Base-by-base conservation (phyloP, 2,329 filamentous ascomycete species). In the Sclerotinia sclerotiorum region DNA sequence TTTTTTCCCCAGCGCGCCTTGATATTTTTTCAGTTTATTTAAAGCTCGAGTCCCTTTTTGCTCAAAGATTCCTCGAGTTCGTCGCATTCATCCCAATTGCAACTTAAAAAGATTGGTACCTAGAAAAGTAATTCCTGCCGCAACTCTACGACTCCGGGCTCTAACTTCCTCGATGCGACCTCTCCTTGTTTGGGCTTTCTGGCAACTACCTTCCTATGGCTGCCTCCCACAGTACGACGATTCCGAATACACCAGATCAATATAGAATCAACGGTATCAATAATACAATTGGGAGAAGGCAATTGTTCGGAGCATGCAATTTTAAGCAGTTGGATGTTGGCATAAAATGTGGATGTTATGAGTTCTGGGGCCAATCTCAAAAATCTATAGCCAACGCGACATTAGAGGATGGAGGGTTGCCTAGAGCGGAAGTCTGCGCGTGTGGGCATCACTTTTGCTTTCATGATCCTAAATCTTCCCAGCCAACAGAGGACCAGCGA, bases 381-480 rank as follows among this genome's bases (percentile, higher is more conserved):
- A 68, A 48, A 19, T 27, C 24, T 6, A 46, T 46, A n/a, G 15
- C n/a, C 56, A 42, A 24, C 11, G 54, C 54, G 58, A 54, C 48
- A 63, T 32, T 61, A 39, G 68, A 39, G 54, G 63, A 46, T 54
- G 66, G 57, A 24, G 51, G 57, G 48, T 65, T 58, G 58, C 64
- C 52, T 42, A 57, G 68, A 67, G 70, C 72, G 24, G 76, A 70
- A 27, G 72, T 74, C 32, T 87, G 84, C 76, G 81, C 83, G 67
- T 87, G 84, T 72, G 82, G 82, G 52, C 84, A 87, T 75, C 84
- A 87, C 79, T 84, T 84, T 8, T 86, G 84, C 76, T 86, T 83
- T 74, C 84, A 87, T 77, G 77, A 80, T 61, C 69, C 70, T 65
- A 70, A 70, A 49, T 19, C 48, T 35, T 48, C 39, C 68, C 73